A percentile compares a stretch with the other conserved stretches of the same genome.
Conservation (phyloP, 768 basidiomycete species). For the Auricularia sp. region DNA sequence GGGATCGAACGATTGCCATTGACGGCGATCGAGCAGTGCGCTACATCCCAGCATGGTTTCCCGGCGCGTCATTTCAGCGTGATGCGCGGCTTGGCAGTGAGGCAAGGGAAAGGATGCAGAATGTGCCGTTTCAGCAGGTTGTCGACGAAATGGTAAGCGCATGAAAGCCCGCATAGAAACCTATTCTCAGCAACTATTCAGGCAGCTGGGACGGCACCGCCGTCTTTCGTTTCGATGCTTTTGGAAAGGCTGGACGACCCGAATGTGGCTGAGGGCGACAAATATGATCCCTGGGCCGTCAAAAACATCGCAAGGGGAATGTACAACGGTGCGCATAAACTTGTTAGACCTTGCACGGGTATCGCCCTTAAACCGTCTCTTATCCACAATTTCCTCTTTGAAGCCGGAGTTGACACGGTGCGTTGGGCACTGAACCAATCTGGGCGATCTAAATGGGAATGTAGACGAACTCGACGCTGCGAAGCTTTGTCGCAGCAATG, state of each 20-base stretch:
- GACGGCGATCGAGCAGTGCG: neutral
- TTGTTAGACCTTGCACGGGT: neutral
- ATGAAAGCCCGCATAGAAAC: neutral
- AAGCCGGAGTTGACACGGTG: neutral
- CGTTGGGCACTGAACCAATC: neutral
- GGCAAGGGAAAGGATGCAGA: neutral
- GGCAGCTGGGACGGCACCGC: neutral
- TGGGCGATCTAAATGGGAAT: neutral
- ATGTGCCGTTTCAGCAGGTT: neutral
- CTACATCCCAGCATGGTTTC: neutral
- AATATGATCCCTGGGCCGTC: neutral
- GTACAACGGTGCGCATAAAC: neutral
- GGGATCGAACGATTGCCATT: neutral
- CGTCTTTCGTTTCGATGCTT: neutral
- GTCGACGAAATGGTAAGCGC: neutral
- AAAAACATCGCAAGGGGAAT: neutral
- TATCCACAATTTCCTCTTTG: neutral
- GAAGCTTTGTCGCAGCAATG: conserved; percentile 18
- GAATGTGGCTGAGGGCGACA: neutral
- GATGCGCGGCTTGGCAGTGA: neutral
- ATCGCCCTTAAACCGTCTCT: neutral
- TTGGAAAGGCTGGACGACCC: neutral
- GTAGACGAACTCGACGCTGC: conserved; percentile 15
- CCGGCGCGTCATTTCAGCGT: neutral
- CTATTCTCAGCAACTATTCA: neutral